Base-by-base conservation (phyloP, 352 stramenopile species). In the Globisporangium nunn region DNA sequence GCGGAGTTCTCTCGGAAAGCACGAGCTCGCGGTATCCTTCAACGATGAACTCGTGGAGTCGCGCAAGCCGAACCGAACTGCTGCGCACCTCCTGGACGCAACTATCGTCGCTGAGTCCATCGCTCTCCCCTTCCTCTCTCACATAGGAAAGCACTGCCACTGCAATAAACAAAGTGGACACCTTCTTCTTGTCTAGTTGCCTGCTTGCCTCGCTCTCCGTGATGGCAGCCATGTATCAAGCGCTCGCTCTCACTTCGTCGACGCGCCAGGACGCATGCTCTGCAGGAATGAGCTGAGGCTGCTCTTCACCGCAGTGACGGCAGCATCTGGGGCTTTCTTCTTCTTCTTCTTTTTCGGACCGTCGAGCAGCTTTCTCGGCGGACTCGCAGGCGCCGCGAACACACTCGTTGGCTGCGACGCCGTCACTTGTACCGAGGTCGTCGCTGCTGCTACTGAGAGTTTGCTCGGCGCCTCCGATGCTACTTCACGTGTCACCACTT, bases 331-430 rank as follows among this genome's bases (percentile, higher is more conserved):
- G 6, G 31, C 2, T 30, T 54, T 66, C 33, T 71, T 72, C 54
- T 82, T 78, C 39, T 87, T 87, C 58, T 91, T 91, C 57, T 89
- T 90, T 60, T 84, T 82, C 48, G 74, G 71, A 30, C 70, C 73
- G 41, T 93, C 84, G 5, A 93, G 61, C 33, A 93, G 63, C 58
- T 86, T 88, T 17, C 79, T 60, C 30, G 81, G 81, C 0, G 77
- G 78, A 61, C 78, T 89, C n/a, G 75, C 54, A 1, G 71, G 67
- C 45, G 63, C 59, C 1, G 68, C 71, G 61, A 87, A 86, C 43
- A 87, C 29, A 43, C 52, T 45, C 28, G 39, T 49, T 6, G 18
- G 41, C 52, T 52, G 35, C 18, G 6, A n/a, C 23, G 18, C 12
- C 8, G 4, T 29, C 7, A 17, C 46, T 15, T 3, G 5, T 12